These are phyloP conservation scores for Skeletonema potamos DNA, from an alignment of 108 stramenopile genomes.

Conservation along the genomic window DNA sequence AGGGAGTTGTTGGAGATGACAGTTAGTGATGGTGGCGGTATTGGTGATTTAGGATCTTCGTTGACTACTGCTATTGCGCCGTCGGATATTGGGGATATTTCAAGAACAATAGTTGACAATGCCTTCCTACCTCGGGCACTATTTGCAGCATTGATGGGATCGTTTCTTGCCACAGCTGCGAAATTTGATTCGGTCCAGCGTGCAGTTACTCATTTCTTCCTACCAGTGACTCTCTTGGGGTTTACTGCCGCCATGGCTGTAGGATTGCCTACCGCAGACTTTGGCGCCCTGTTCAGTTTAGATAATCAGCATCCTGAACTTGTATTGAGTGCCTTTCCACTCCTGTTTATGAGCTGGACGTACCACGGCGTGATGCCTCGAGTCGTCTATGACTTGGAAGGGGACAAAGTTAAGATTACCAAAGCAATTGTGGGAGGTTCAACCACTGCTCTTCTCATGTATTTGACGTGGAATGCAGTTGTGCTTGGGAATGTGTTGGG, in stretches of 20 bases:
- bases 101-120: neutral
- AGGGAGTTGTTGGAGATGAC: slow-evolving; percentile 23
- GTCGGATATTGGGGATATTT: slow-evolving; percentile 14
- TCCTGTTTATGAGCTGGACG: slow-evolving; percentile 78
- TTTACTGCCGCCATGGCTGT: slow-evolving; percentile 60
- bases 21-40: neutral
- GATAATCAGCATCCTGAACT: slow-evolving; percentile 70
- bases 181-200: slow-evolving; percentile 21
- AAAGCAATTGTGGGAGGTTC: slow-evolving; percentile 75
- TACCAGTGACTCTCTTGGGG: slow-evolving; percentile 51
- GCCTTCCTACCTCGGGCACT: slow-evolving; percentile 25
- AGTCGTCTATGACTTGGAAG: slow-evolving; percentile 77
- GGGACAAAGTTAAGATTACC: slow-evolving; percentile 76
- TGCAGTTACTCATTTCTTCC: slow-evolving; percentile 69
- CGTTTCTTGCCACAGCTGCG: slow-evolving; percentile 35
- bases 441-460: slow-evolving; percentile 76
- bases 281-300: slow-evolving; percentile 40
- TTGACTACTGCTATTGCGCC: slow-evolving; percentile 6
- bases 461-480: slow-evolving; percentile 85
- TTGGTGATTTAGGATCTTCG: neutral
- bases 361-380: slow-evolving; percentile 90
- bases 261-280: slow-evolving; percentile 61
- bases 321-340: slow-evolving; percentile 72
- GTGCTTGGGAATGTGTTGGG: slow-evolving; percentile 65
- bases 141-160: slow-evolving; percentile 43